Base-by-base conservation (phyloP, 768 basidiomycete genomes). In the Serendipita indica region DNA sequence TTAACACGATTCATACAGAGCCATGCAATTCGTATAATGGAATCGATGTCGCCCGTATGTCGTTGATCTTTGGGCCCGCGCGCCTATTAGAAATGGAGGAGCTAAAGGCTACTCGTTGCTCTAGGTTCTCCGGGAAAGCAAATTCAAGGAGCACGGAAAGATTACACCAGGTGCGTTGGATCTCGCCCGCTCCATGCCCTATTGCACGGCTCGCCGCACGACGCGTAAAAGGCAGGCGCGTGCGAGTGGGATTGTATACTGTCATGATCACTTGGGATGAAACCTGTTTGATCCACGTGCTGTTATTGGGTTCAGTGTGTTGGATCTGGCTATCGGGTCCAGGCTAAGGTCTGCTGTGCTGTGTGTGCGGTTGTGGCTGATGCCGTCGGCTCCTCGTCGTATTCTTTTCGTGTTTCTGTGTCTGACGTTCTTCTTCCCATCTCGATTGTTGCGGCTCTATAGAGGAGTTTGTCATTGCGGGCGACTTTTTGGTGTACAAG, bases 381-480 rank as follows among this genome's bases (percentile, higher is more conserved):
- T n/a, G n/a, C n/a, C n/a, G n/a, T n/a, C n/a, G n/a, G n/a, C n/a
- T n/a, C n/a, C n/a, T n/a, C n/a, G n/a, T n/a, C n/a, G n/a, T n/a
- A n/a, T n/a, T n/a, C n/a, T n/a, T n/a, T 16, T 41, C 33, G 18
- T 64, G 63, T 63, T 64, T 57, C 57, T 59, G 57, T 60, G 62
- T 57, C 61, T 62, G 60, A 66, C 62, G 56, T 49, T 57, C 57
- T 18, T 54, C 25, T 28, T 18, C 32, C n/a, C 2, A 30, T 46
- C 16, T 14, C 22, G 12, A 13, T 7, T 54, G 49, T 25, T 27
- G 25, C 10, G 37, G 60, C 43, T 33, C 60, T 20, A 28, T 68
- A 88, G 94, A 99, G 81, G 96, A 98, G 71, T 98, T 96, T 67
- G 90, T 97, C 28, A 91, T 89, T 14, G 96, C 96, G 5, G 96